Evolutionary conservation across 345 rosid genomes (phyloP), one percentile per base, ranked within the genome.

Genomic region (Populus simonii): DNA sequence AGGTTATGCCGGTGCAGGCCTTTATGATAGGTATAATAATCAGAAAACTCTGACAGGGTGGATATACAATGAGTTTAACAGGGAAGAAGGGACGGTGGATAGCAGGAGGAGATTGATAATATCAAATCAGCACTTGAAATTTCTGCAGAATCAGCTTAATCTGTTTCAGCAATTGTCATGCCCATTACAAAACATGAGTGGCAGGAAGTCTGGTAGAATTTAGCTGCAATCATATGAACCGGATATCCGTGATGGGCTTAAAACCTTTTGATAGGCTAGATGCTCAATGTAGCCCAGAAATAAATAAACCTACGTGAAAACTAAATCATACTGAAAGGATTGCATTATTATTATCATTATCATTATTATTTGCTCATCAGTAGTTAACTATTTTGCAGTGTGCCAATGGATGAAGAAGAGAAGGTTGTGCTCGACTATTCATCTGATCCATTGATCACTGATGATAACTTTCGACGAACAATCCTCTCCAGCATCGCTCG

Each of bases 1-100:
- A 87, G 99, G 99, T 51, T 96, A 96, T 86, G 99, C 99, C 55
- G 99, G 99, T 83, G 99, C 99, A 63, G 99, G 99, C 43, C 98
- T 96, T 81, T 96, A 96, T 55, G 99, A 96, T 81, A 96, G 99
- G 99, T 96, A 91, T 87, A 62, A 25, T 62, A 57, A 38, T 49
- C 66, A 29, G 33, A 68, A 70, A 27, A 15, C 69, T 61, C 66
- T 59, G 29, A 3, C 0, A 11, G 29, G 2, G 65, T n/a, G 27
- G 27, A 59, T 23, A 59, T 4, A 23, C 23, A 53, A n/a, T 59
- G 65, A 27, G 39, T 41, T 38, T 25, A 39, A 16, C 11, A 35
- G 25, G 69, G 18, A 18, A 31, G 39, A 10, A 35, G 20, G 1
- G 55, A 23, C 1, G 29, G 27, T 9, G 18, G 45, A n/a, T 13